phyloP scores from a whole-genome alignment of 306 rosid species.

The Myrica gale region DNA sequence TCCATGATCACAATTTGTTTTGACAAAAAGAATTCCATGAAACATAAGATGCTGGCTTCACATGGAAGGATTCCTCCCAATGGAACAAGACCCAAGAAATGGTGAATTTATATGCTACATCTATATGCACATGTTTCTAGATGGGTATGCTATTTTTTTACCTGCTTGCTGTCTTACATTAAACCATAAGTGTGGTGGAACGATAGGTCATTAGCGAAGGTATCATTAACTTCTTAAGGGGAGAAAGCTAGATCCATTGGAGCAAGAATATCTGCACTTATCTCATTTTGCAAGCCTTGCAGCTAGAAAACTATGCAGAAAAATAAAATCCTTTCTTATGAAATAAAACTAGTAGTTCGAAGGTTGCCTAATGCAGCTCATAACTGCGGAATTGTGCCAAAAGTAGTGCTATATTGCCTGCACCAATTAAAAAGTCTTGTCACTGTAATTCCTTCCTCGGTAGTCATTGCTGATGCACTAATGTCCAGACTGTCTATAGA shows the following conservation, averaged over 20 bases:
- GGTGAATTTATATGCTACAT: background rate
- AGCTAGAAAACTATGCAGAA: background rate
- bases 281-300: background rate
- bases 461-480: background rate
- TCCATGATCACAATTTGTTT: conserved; percentile 12
- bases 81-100: background rate
- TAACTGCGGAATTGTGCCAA: background rate
- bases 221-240: background rate
- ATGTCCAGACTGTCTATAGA: conserved; percentile 3
- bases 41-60: conserved; percentile 4
- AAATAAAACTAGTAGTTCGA: background rate
- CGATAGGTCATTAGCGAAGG: background rate
- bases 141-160: background rate
- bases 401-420: background rate
- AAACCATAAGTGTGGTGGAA: background rate
- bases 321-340: background rate
- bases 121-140: background rate
- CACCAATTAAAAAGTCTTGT: background rate
- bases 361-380: background rate
- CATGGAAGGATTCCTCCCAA: background rate
- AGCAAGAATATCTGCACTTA: background rate
- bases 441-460: background rate
- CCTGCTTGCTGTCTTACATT: background rate
- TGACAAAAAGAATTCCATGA: background rate
- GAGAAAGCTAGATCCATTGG: background rate